Evolutionary conservation across 2,329 filamentous ascomycete species (phyloP).

Genomic region (Pezicula neosporulosa): DNA sequence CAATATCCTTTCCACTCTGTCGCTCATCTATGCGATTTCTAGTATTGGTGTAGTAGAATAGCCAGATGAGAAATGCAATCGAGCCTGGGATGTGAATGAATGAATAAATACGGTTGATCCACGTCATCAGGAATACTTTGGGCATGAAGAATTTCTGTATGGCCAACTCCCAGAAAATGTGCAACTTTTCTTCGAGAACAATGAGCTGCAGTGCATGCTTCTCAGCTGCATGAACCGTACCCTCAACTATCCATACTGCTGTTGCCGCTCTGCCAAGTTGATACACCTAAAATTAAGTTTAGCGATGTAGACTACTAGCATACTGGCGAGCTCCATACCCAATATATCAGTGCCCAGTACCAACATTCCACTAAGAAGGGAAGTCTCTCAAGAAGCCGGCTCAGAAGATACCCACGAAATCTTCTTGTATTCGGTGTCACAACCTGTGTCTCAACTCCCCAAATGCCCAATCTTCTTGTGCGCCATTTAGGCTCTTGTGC

Average conservation of each 20-base stretch:
- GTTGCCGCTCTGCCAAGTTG: conserved; percentile 71
- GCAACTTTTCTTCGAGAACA: conserved; percentile 59
- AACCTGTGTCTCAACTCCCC: conserved; percentile 43
- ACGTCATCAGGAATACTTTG: conserved; percentile 55
- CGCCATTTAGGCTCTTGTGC: conserved; percentile 44
- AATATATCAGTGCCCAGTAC: conserved; percentile 77
- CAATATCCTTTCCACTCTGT: conserved; percentile 33
- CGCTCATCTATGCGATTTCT: conserved; percentile 44
- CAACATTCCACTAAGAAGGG: conserved; percentile 73
- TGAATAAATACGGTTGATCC: conserved; percentile 70
- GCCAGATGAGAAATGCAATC: conserved; percentile 63
- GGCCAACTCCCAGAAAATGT: conserved; percentile 61
- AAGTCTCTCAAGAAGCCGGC: conserved; percentile 60
- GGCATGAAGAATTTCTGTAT: conserved; percentile 57
- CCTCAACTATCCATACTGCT: conserved; percentile 64
- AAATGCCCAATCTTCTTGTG: conserved; percentile 42
- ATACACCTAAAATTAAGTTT: conserved; percentile 52
- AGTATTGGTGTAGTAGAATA: conserved; percentile 69
- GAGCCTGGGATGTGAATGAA: conserved; percentile 78
- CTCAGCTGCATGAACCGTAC: conserved; percentile 65
- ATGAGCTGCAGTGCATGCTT: conserved; percentile 67
- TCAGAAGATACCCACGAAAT: conserved; percentile 57
- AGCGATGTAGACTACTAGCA: not conserved
- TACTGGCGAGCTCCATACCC: conserved; percentile 47
- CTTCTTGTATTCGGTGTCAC: conserved; percentile 58